phyloP scores from a whole-genome alignment of 116 monocot species.

The Trichopus zeylanicus region DNA sequence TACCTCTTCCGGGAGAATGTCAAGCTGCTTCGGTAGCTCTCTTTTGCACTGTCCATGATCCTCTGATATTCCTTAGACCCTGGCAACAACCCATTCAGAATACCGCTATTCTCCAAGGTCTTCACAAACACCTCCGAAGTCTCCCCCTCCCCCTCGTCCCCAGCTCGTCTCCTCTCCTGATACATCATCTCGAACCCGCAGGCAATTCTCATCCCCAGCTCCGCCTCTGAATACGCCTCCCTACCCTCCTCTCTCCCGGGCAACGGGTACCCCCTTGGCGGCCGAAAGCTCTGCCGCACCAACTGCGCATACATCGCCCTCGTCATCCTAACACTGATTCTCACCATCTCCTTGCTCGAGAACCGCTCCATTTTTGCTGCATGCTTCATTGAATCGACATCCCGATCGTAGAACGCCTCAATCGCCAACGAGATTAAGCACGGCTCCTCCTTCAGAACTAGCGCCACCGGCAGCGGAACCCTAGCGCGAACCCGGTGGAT shows the following conservation, averaged over 20 bases:
- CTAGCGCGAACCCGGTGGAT: slow-evolving; percentile 56
- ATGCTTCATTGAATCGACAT: slow-evolving; percentile 83
- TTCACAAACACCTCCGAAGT: slow-evolving; percentile 69
- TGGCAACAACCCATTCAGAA: slow-evolving; percentile 66
- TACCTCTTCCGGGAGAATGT: slow-evolving; percentile 66
- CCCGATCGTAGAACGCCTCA: slow-evolving; percentile 83
- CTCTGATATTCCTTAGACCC: slow-evolving; percentile 82
- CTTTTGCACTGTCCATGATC: slow-evolving; percentile 45
- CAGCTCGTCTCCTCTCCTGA: slow-evolving; percentile 56
- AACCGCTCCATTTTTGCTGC: slow-evolving; percentile 80
- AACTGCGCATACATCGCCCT: slow-evolving; percentile 94
- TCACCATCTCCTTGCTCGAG: slow-evolving; percentile 47
- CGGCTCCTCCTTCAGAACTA: slow-evolving; percentile 73
- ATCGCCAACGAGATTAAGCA: slow-evolving; percentile 75
- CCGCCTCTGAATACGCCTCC: slow-evolving; percentile 45
- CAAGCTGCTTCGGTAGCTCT: slow-evolving; percentile 44
- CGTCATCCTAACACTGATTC: slow-evolving; percentile 58
- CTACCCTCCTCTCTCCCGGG: slow-evolving; percentile 56
- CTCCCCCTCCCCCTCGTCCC: slow-evolving; percentile 55
- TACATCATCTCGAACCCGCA: slow-evolving; percentile 99
- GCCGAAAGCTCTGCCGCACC: slow-evolving; percentile 76
- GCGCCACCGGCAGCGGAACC: slow-evolving; percentile 74
- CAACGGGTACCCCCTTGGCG: slow-evolving; percentile 77
- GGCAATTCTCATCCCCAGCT: slow-evolving; percentile 88
- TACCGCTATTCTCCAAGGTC: slow-evolving; percentile 63